A percentile compares a stretch with the other conserved stretches of the same genome.
Evolutionary conservation across 192 early-diverging fungal species (phyloP).

Genomic region (Coemansia erecta): DNA sequence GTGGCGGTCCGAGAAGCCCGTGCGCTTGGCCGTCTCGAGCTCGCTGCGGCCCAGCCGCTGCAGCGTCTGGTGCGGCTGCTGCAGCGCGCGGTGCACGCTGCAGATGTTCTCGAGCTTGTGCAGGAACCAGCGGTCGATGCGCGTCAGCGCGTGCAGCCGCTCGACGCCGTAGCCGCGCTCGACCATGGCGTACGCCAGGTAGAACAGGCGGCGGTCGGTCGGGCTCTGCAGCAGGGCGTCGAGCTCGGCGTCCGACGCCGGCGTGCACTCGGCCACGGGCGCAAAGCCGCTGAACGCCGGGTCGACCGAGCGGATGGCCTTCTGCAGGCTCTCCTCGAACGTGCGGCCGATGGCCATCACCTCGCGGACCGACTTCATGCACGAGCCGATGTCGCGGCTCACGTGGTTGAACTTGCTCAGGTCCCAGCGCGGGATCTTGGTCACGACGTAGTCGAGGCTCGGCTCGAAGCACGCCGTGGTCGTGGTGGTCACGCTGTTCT

Average conservation of each 20-base stretch:
- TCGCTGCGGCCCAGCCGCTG: too few relatives aligned
- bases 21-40: conserved; percentile 76
- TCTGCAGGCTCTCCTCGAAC: conserved; percentile 97
- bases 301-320: conserved; percentile 91
- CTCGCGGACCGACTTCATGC: conserved; percentile 98
- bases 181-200: too few relatives aligned
- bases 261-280: conserved; percentile 47
- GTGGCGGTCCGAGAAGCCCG: conserved; percentile 76
- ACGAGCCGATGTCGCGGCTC: too few relatives aligned
- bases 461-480: conserved; percentile 99
- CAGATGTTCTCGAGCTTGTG: too few relatives aligned
- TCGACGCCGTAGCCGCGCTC: conserved; percentile 95
- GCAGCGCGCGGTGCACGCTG: too few relatives aligned
- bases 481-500: conserved; percentile 91
- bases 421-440: conserved; percentile 89
- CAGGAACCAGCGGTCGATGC: conserved; percentile 98
- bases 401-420: conserved; percentile 96
- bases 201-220: conserved; percentile 93
- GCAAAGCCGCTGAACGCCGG: conserved; percentile 71
- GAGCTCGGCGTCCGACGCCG: too few relatives aligned
- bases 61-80: too few relatives aligned
- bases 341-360: conserved; percentile 97
- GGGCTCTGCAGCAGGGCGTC: too few relatives aligned
- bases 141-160: conserved; percentile 83
- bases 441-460: conserved; percentile 86